Conservation (phyloP, 768 basidiomycete species). For the Phanerochaete sordida region DNA sequence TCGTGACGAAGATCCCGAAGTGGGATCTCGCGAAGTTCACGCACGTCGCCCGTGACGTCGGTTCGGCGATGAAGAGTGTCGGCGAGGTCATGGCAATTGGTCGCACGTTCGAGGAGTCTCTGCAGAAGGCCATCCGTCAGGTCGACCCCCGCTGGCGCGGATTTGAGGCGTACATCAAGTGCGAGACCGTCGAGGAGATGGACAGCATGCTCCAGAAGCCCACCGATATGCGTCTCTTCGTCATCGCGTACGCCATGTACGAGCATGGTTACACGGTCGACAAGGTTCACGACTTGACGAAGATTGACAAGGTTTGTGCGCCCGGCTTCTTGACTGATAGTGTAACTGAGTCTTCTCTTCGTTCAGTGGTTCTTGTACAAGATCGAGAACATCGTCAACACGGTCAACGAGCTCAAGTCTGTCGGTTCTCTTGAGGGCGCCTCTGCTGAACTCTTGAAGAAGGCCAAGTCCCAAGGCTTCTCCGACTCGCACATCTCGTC, state of each 20-base stretch:
- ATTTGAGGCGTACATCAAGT: slow-evolving; percentile 83
- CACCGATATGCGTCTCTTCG: slow-evolving; percentile 95
- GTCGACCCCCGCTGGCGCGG: slow-evolving; percentile 96
- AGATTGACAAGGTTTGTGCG: slow-evolving; percentile 85
- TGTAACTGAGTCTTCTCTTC: neutral
- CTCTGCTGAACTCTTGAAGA: slow-evolving; percentile 72
- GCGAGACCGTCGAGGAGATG: slow-evolving; percentile 69
- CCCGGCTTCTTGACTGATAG: neutral
- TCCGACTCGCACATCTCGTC: slow-evolving; percentile 90
- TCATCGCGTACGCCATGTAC: slow-evolving; percentile 97
- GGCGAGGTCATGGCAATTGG: slow-evolving; percentile 99
- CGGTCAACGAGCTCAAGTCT: slow-evolving; percentile 69
- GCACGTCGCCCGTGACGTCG: slow-evolving; percentile 91
- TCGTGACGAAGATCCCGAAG: slow-evolving; percentile 99
- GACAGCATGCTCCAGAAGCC: slow-evolving; percentile 76
- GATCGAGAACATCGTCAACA: slow-evolving; percentile 96
- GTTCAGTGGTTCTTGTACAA: slow-evolving; percentile 95
- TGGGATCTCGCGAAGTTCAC: slow-evolving; percentile 99
- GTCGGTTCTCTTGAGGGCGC: slow-evolving; percentile 68
- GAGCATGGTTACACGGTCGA: slow-evolving; percentile 90
- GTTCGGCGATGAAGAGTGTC: slow-evolving; percentile 98
- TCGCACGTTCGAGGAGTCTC: slow-evolving; percentile 95
- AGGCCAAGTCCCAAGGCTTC: slow-evolving; percentile 94
- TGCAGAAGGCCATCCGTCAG: slow-evolving; percentile 98
- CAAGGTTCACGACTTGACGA: slow-evolving; percentile 86